A percentile compares a stretch with the other conserved stretches of the same genome.
Evolutionary conservation across 2,329 filamentous ascomycete species (phyloP).

Genomic region (Gliomastix tumulicola): DNA sequence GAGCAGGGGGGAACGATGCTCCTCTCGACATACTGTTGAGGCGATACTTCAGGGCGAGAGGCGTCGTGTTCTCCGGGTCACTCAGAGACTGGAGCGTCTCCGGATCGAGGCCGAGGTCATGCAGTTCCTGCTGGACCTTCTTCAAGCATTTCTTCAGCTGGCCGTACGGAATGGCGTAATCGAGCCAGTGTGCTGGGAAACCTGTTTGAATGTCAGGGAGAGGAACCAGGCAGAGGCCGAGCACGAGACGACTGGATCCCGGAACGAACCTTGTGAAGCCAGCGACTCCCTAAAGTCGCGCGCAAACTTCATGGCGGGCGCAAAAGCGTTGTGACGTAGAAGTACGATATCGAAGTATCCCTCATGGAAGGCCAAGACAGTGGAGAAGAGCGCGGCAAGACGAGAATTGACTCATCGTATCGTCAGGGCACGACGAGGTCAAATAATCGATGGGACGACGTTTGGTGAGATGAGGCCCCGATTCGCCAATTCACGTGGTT

Average conservation of each 20-base stretch:
- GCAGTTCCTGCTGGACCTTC: conserved; percentile 66
- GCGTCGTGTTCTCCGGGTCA: conserved; percentile 37
- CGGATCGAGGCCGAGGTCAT: conserved; percentile 63
- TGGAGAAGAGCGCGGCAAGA: too few relatives aligned
- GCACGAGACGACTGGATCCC: not conserved
- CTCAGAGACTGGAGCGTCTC: conserved; percentile 63
- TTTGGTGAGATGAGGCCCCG: too few relatives aligned
- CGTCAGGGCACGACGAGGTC: too few relatives aligned
- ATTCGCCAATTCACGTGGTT: too few relatives aligned
- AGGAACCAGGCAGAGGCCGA: not conserved
- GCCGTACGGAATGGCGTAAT: conserved; percentile 74
- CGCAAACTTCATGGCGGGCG: conserved; percentile 78
- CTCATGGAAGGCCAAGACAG: too few relatives aligned
- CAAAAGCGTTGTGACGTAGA: too few relatives aligned
- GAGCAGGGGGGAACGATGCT: conserved; percentile 4
- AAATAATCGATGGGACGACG: too few relatives aligned
- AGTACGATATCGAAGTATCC: too few relatives aligned
- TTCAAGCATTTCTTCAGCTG: conserved; percentile 87
- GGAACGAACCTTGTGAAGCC: conserved; percentile 44
- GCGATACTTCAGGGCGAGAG: conserved; percentile 45
- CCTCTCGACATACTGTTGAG: conserved; percentile 50
- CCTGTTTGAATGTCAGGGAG: conserved; percentile 24
- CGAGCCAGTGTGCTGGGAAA: conserved; percentile 67
- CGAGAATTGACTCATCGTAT: too few relatives aligned
- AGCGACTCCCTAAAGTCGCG: conserved; percentile 69